These are phyloP conservation scores for Dichotomopilus funicola DNA, from an alignment of 2,329 filamentous ascomycete genomes.

Conservation along the genomic window DNA sequence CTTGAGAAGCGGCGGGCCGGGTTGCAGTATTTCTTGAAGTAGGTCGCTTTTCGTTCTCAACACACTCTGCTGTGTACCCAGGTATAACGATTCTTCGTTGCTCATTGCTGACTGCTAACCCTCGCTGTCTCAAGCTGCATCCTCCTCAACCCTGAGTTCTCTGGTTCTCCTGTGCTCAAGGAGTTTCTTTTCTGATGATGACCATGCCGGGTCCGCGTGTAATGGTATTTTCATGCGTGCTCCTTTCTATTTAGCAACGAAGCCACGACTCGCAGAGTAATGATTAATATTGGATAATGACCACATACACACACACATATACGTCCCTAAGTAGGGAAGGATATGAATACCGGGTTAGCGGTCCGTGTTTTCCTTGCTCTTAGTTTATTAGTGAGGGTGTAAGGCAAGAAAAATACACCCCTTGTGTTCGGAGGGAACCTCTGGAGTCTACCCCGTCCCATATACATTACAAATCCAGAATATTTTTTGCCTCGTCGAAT, in stretches of 20 bases:
- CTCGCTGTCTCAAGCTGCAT: slow-evolving; percentile 58
- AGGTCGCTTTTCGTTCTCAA: neutral
- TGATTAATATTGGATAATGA: slow-evolving; percentile 13
- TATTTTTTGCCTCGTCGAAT: neutral
- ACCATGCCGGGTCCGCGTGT: neutral
- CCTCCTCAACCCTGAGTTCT: slow-evolving; percentile 87
- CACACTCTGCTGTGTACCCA: no score
- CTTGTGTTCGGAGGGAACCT: no score
- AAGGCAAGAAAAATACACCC: neutral
- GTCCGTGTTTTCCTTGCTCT: no score
- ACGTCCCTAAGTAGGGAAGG: neutral
- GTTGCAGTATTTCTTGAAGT: slow-evolving; percentile 92
- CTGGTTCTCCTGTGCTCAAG: slow-evolving; percentile 81
- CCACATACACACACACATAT: neutral
- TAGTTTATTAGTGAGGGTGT: no score
- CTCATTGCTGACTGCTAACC: no score
- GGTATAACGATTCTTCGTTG: no score
- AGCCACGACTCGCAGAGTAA: slow-evolving; percentile 7
- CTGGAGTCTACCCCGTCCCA: no score
- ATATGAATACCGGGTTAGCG: no score
- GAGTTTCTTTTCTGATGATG: slow-evolving; percentile 71
- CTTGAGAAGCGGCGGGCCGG: slow-evolving; percentile 77
- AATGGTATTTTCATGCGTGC: no score
- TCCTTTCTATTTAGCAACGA: slow-evolving; percentile 1
- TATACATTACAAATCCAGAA: neutral